These are phyloP conservation scores for Leersia perrieri DNA, from an alignment of 176 grass and related monocot species.

Conservation along the genomic window DNA sequence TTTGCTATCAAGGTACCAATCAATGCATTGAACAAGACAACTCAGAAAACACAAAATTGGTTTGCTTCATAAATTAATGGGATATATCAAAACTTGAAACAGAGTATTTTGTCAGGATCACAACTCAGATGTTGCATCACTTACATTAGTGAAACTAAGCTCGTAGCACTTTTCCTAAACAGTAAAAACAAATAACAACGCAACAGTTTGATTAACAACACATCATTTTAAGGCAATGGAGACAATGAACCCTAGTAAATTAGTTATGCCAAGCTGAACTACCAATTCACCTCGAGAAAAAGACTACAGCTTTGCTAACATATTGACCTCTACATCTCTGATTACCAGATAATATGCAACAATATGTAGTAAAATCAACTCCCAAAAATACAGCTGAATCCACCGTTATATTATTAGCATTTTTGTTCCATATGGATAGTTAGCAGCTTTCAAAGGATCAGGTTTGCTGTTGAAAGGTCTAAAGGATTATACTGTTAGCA, in stretches of 20 bases:
- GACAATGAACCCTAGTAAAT: background rate
- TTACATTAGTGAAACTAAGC: background rate
- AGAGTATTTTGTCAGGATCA: background rate
- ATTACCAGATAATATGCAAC: background rate
- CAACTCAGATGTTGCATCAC: background rate
- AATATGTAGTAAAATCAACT: background rate
- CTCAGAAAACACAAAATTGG: background rate
- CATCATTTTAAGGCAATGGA: background rate
- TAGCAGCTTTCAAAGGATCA: background rate
- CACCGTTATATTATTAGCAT: background rate
- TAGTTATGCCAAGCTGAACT: slow-evolving; percentile 11
- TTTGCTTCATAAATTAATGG: background rate
- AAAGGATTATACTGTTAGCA: no score
- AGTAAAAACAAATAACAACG: no score
- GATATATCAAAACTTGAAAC: slow-evolving; percentile 6
- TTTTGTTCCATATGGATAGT: background rate
- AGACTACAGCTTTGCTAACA: background rate
- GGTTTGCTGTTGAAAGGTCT: background rate
- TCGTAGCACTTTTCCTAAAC: background rate
- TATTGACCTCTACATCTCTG: background rate
- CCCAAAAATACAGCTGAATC: background rate
- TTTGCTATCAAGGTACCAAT: background rate
- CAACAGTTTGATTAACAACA: slow-evolving; percentile 12
- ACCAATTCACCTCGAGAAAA: background rate
- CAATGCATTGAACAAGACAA: background rate